phyloP scores from a whole-genome alignment of 163 green algal genomes.

The Chloroidium sp. region DNA sequence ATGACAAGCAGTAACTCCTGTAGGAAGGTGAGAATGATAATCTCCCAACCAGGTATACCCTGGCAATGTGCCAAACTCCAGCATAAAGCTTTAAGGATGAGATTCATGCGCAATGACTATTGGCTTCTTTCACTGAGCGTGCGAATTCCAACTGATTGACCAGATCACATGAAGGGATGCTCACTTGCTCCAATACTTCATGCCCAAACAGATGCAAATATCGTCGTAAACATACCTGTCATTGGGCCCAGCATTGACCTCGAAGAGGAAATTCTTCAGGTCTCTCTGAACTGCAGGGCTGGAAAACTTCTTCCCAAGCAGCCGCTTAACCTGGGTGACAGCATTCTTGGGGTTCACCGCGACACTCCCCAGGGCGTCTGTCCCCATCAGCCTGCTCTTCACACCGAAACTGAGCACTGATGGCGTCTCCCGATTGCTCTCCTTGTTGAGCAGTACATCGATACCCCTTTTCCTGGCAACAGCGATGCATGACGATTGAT shows the following conservation, averaged over 20 bases:
- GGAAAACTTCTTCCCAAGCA: constrained; percentile 84
- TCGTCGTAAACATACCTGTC: constrained; percentile 23
- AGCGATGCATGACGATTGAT: constrained; percentile 75
- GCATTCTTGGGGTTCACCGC: constrained; percentile 91
- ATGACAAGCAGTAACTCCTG: too few relatives aligned
- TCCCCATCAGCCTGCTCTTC: constrained; percentile 66
- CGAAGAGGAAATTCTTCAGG: constrained; percentile 59
- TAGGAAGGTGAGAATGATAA: too few relatives aligned
- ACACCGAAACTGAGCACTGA: constrained; percentile 77
- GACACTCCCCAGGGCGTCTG: constrained; percentile 58
- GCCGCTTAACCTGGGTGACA: constrained; percentile 84
- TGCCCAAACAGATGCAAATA: too few relatives aligned
- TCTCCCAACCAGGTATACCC: too few relatives aligned
- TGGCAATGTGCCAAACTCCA: too few relatives aligned
- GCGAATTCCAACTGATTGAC: too few relatives aligned
- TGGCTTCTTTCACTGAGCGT: too few relatives aligned
- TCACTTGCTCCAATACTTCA: too few relatives aligned
- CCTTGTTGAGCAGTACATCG: constrained; percentile 97
- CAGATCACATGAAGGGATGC: too few relatives aligned
- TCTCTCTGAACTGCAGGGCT: constrained; percentile 81
- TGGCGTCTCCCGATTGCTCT: constrained; percentile 81
- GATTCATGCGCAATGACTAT: too few relatives aligned
- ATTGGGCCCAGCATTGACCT: constrained; percentile 54
- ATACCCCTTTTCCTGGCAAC: constrained; percentile 83
- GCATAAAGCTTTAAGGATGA: too few relatives aligned